Base-by-base conservation (phyloP, 768 basidiomycete genomes). In the Xerocomus potaroensis region DNA sequence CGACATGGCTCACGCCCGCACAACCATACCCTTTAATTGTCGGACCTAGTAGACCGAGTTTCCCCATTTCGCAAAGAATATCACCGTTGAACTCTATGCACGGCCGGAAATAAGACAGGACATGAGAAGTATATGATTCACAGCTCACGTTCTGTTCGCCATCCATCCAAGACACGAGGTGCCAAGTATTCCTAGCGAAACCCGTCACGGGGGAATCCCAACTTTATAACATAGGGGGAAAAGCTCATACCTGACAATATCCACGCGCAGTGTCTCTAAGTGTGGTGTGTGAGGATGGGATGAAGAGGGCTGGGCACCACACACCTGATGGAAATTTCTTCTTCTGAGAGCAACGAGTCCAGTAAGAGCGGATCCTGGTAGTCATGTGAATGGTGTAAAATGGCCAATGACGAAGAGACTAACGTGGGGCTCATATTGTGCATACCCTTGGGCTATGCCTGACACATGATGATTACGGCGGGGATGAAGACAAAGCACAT, bases 1-100 rank as follows among this genome's bases (percentile, higher is more conserved):
- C 88, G 10, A 97, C 93, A 56, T 83, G 86, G 56, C 84, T 88
- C 15, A 81, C 84, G 18, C 95, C 94, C 0, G 95, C 94, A 60
- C 95, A 98, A 19, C 89, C 92, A 54, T 96, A 96, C 1, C 91
- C 94, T 48, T 84, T 65, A 53, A 97, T 97, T 0, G 94, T 98
- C 2, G 94, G 84, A 0, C 95, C 95, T 1, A 98, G 74, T 12
- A 97, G 69, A 2, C 95, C 95, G 4, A 97, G 72, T 50, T 83
- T 79, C 5, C 95, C 95, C 94, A 97, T 96, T 64, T 95, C 91
- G 8, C 81, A 80, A 18, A 97, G 72, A 41, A 91, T 81, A 6
- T 74, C 69, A 48, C 74, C 75, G 66, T 93, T 76, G 66, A 91
- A 94, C 59, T 86, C 89, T 90, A 61, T 16, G 31, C 16, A 18